Conservation (phyloP, 495 filamentous ascomycete genomes). For the Podospora pseudoanserina region DNA sequence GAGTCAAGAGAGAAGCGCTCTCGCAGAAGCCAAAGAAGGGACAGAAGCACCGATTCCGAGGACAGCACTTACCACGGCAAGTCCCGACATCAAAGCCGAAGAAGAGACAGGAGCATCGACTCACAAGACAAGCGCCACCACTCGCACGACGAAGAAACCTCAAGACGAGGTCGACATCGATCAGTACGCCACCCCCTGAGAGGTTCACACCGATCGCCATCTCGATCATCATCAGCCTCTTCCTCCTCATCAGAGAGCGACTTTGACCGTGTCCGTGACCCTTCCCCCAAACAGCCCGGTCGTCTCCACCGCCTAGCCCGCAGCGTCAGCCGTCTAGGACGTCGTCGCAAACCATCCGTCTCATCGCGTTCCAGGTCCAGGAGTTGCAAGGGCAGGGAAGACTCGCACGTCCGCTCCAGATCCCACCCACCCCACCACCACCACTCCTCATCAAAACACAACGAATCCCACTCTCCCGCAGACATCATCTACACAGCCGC, state of each 20-base stretch:
- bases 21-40: constrained; percentile 1
- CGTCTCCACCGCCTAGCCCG: constrained; percentile 4
- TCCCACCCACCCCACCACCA: neutral
- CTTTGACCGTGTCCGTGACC: neutral
- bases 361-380: neutral
- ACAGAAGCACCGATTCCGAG: neutral
- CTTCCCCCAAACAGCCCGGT: neutral
- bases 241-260: constrained; percentile 2
- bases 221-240: constrained; percentile 6
- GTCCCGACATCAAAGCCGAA: neutral
- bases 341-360: neutral
- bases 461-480: constrained; percentile 8
- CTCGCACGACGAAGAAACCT: neutral
- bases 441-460: neutral
- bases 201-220: neutral
- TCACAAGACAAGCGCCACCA: neutral
- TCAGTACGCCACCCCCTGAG: constrained; percentile 2
- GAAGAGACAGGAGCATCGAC: constrained; percentile 4
- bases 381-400: neutral
- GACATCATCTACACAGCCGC: constrained; percentile 19
- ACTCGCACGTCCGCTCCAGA: constrained; percentile 4
- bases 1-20: neutral
- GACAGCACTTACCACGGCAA: neutral
- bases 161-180: neutral
- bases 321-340: neutral